These are phyloP conservation scores for Fagus crenata DNA, from an alignment of 306 rosid genomes.

Conservation along the genomic window DNA sequence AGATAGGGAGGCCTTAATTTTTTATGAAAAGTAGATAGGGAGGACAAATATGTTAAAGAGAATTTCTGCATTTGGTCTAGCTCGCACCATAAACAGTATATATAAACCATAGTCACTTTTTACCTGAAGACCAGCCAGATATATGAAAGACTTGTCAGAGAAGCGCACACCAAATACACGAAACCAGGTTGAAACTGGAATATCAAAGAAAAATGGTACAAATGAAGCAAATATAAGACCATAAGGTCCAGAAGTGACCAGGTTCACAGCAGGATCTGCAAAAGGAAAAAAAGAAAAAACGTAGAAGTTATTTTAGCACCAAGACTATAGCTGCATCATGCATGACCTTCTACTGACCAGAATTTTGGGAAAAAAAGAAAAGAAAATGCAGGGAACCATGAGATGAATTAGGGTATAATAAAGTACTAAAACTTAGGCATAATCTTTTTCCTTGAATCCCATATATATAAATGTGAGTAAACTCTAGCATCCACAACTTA, in stretches of 20 bases:
- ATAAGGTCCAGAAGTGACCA: constrained; percentile 88
- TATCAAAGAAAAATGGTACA: constrained; percentile 93
- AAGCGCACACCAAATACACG: constrained; percentile 71
- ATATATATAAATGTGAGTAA: not conserved
- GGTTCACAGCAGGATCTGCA: constrained; percentile 79
- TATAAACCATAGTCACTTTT: constrained; percentile 16
- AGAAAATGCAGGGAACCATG: not conserved
- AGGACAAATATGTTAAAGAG: not conserved
- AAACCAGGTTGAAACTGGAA: constrained; percentile 88
- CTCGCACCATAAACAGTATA: constrained; percentile 4
- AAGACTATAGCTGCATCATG: not conserved
- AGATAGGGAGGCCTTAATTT: not conserved
- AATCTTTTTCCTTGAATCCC: not conserved
- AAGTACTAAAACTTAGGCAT: not conserved
- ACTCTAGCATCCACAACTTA: not conserved
- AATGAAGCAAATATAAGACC: constrained; percentile 97
- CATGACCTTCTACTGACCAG: not conserved
- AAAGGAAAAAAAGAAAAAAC: constrained; percentile 13
- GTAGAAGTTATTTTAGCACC: not conserved
- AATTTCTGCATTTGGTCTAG: not conserved
- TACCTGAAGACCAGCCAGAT: constrained; percentile 97
- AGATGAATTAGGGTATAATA: not conserved
- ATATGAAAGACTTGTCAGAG: constrained; percentile 93
- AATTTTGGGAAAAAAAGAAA: not conserved
- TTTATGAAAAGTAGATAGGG: not conserved